Evolutionary conservation across 202 grass and related monocot genomes (phyloP).

Genomic region (Bolboschoenoplectus hybrid): DNA sequence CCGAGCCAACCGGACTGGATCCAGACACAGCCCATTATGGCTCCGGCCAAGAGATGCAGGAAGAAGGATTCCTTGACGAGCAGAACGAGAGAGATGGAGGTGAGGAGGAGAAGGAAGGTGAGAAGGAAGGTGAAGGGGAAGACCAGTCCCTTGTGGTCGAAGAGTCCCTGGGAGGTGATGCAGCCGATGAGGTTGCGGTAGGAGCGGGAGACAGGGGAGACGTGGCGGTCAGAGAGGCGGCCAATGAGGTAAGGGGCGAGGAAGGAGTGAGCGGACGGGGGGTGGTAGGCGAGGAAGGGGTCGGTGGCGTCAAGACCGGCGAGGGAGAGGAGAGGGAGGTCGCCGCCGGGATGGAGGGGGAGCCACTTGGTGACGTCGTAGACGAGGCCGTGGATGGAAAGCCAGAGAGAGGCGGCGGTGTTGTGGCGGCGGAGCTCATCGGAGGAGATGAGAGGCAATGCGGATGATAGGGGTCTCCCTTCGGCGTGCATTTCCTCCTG

Average conservation of each 20-base stretch:
- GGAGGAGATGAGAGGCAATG: constrained; percentile 57
- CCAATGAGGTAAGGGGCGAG: constrained; percentile 69
- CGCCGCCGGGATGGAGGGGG: constrained; percentile 61
- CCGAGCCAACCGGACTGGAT: constrained; percentile 90
- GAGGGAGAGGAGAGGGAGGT: constrained; percentile 71
- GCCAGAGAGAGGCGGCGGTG: constrained; percentile 62
- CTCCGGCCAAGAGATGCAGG: constrained; percentile 55
- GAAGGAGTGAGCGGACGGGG: constrained; percentile 53
- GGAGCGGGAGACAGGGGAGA: constrained; percentile 64
- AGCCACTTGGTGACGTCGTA: constrained; percentile 85
- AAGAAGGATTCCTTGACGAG: constrained; percentile 42
- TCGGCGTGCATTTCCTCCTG: neutral
- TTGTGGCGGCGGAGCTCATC: constrained; percentile 62
- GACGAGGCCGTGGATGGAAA: constrained; percentile 80
- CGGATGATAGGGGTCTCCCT: neutral
- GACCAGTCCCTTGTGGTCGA: constrained; percentile 57
- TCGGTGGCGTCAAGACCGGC: constrained; percentile 81
- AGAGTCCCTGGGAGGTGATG: constrained; percentile 61
- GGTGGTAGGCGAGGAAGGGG: constrained; percentile 87
- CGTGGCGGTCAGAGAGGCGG: constrained; percentile 57
- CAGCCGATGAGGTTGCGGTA: constrained; percentile 66
- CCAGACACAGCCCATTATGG: constrained; percentile 66
- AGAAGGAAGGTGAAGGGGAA: constrained; percentile 42
- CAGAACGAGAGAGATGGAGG: constrained; percentile 41
- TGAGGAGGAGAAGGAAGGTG: constrained; percentile 46